phyloP scores from a whole-genome alignment of 805 yeast genomes.

The Pachysolen tannophilus region DNA sequence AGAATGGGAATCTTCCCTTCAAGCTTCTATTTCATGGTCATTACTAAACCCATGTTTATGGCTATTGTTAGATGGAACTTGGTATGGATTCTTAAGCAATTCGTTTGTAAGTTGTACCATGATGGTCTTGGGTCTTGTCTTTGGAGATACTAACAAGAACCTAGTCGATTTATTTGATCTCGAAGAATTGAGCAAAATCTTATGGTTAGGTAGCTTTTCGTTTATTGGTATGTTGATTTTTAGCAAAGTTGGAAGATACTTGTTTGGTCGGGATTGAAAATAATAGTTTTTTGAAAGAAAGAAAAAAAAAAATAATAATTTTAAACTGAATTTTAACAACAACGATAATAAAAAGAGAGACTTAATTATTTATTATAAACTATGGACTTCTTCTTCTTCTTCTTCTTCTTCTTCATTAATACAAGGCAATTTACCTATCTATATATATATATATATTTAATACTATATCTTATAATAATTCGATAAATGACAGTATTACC shows the following conservation, averaged over 20 bases:
- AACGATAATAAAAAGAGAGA: too few species aligned
- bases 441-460: too few species aligned
- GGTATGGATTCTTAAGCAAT: conserved; percentile 40
- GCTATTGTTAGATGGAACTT: conserved; percentile 55
- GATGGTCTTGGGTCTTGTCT: conserved; percentile 10
- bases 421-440: too few species aligned
- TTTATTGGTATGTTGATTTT: conserved; percentile 59
- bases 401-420: too few species aligned
- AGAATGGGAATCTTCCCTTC: conserved; percentile 61
- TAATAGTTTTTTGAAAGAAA: too few species aligned
- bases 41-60: conserved; percentile 58
- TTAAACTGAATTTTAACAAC: too few species aligned
- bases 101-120: conserved; percentile 24
- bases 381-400: not conserved
- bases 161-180: conserved; percentile 5
- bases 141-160: conserved; percentile 5
- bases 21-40: conserved; percentile 58
- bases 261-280: too few species aligned
- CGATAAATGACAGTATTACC: too few species aligned
- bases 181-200: conserved; percentile 29
- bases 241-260: conserved; percentile 60
- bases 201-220: conserved; percentile 56
- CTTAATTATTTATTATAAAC: too few species aligned
- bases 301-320: too few species aligned
- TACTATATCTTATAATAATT: too few species aligned